These are phyloP conservation scores for Hygrocybe punicea DNA, from an alignment of 768 basidiomycete genomes.

Conservation along the genomic window DNA sequence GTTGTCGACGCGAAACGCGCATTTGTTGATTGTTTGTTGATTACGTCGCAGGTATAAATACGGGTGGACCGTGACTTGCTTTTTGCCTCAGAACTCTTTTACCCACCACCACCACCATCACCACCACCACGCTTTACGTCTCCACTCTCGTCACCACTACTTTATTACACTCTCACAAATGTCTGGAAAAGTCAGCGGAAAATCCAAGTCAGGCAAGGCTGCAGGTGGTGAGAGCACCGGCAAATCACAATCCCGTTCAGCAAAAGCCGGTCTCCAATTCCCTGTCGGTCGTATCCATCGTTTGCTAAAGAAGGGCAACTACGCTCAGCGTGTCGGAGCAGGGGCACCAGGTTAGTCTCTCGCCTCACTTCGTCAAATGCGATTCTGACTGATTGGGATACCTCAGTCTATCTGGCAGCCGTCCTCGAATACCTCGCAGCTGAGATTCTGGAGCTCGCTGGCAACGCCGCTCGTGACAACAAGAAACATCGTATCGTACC, in stretches of 20 bases:
- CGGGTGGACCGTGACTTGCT: not conserved
- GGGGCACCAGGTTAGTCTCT: constrained; percentile 57
- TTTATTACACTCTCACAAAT: constrained; percentile 17
- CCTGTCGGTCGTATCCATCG: constrained; percentile 81
- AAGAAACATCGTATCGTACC: constrained; percentile 84
- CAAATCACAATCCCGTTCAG: constrained; percentile 56
- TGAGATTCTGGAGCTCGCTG: constrained; percentile 79
- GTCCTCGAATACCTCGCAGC: constrained; percentile 80
- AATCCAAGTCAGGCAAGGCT: constrained; percentile 51
- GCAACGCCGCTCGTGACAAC: constrained; percentile 66
- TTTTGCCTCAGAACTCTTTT: constrained; percentile 7
- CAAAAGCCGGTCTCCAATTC: constrained; percentile 63
- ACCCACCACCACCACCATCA: constrained; percentile 14
- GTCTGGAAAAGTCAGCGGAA: constrained; percentile 44
- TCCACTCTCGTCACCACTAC: constrained; percentile 15
- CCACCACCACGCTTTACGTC: constrained; percentile 18
- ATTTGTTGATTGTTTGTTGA: constrained; percentile 29
- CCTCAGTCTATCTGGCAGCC: constrained; percentile 69
- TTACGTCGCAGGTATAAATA: constrained; percentile 28
- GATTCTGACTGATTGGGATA: not conserved
- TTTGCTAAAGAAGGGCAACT: constrained; percentile 71
- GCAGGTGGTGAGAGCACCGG: constrained; percentile 33
- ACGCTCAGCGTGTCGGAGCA: constrained; percentile 70
- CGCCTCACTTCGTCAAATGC: not conserved
- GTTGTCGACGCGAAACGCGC: constrained; percentile 34